Conservation (phyloP, 2,329 filamentous ascomycete species). For the Penicillium sp. region DNA sequence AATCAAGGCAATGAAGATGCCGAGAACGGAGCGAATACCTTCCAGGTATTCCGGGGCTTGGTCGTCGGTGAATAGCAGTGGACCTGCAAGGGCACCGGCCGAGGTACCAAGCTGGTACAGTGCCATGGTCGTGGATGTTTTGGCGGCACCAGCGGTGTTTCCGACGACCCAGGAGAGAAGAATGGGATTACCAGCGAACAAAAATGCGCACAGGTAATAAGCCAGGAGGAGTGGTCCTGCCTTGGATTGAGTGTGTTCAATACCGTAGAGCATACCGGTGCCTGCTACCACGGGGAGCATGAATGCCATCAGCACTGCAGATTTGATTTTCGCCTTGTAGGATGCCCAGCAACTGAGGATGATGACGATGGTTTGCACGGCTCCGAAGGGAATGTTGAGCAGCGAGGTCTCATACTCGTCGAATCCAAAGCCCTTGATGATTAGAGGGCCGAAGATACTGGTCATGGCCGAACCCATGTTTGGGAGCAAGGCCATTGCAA, state of each 20-base stretch:
- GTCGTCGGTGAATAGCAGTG: no score
- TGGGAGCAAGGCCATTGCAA: no score
- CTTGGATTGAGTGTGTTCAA: constrained; percentile 44
- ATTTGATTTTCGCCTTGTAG: constrained; percentile 51
- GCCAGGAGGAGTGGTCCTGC: constrained; percentile 51
- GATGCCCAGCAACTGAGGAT: constrained; percentile 54
- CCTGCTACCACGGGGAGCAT: constrained; percentile 55
- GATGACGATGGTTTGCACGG: constrained; percentile 55
- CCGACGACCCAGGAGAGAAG: constrained; percentile 66
- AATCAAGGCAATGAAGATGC: no score
- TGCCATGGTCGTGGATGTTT: no score
- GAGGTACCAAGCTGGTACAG: no score
- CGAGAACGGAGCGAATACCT: constrained; percentile 58
- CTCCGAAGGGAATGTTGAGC: constrained; percentile 57
- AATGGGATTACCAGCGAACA: constrained; percentile 56
- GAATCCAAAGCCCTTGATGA: constrained; percentile 55
- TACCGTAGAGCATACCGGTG: constrained; percentile 49
- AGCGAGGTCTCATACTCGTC: constrained; percentile 52
- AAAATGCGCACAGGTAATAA: constrained; percentile 49
- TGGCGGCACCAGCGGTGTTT: constrained; percentile 61
- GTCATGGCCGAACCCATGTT: no score
- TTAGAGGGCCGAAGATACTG: constrained; percentile 54
- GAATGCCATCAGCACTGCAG: constrained; percentile 49
- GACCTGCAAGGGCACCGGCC: no score
- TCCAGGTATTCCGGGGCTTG: no score